Percentiles rank a stretch among this genome's conserved stretches.
Conservation (phyloP, 345 rosid species). For the Salix suchowensis region DNA sequence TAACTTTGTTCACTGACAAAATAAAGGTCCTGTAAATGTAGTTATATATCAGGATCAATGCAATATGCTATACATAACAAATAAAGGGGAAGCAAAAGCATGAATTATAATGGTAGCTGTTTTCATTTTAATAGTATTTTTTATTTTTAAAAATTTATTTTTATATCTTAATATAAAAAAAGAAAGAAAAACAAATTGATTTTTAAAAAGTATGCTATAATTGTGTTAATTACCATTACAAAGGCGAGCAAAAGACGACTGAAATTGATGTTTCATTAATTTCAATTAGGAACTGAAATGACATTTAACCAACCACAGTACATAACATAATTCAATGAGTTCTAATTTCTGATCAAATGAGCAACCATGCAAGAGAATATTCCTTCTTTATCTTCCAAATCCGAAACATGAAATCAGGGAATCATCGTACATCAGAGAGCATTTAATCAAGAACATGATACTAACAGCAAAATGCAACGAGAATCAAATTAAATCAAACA, state of each 20-base stretch:
- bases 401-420: not conserved
- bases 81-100: not conserved
- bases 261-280: not conserved
- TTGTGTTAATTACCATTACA: no score
- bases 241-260: not conserved
- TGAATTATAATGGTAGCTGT: not conserved
- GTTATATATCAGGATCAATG: not conserved
- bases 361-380: conserved; percentile 13
- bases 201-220: not conserved
- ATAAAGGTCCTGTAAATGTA: not conserved
- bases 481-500: not conserved
- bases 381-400: not conserved
- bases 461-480: conserved; percentile 22
- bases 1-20: no score
- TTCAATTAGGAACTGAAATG: not conserved
- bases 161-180: no score
- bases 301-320: not conserved
- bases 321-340: not conserved
- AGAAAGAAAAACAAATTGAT: no score
- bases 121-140: no score
- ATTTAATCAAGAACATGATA: conserved; percentile 28
- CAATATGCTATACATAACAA: not conserved
- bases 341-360: not conserved
- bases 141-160: no score
- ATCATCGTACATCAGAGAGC: conserved; percentile 8